Evolutionary conservation across 1,284 basidiomycete genomes (phyloP).

Genomic region (Fereydounia khargensis): DNA sequence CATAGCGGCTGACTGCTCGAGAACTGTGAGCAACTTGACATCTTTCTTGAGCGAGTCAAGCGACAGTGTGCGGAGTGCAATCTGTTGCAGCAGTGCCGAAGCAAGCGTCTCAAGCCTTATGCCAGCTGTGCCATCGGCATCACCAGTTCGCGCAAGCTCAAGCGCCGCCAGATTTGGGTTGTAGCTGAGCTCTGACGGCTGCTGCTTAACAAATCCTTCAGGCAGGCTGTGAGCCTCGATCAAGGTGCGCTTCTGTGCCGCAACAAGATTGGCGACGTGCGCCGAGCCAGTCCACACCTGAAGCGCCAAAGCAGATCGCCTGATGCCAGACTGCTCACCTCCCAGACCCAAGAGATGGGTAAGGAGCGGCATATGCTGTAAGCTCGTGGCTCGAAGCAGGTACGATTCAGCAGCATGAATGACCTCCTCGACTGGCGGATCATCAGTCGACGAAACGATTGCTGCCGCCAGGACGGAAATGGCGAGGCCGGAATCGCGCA

Average conservation of each 20-base stretch:
- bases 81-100: neutral
- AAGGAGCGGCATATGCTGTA: neutral
- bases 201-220: neutral
- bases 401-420: neutral
- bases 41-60: neutral
- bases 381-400: neutral
- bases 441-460: too few relatives aligned
- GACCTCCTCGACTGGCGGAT: too few relatives aligned
- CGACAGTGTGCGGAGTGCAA: neutral
- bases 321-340: too few relatives aligned
- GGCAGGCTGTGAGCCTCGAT: neutral
- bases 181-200: slow-evolving; percentile 1
- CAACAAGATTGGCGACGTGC: neutral
- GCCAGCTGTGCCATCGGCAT: too few relatives aligned
- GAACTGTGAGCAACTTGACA: slow-evolving; percentile 6
- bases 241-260: neutral
- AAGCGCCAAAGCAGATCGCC: too few relatives aligned
- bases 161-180: slow-evolving; percentile 1
- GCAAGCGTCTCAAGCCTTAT: neutral
- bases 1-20: slow-evolving; percentile 17
- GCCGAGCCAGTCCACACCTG: neutral
- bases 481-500: slow-evolving; percentile 17
- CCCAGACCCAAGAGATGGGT: neutral
- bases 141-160: too few relatives aligned
- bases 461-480: slow-evolving; percentile 1